Base-by-base conservation (phyloP, 2,329 filamentous ascomycete species). In the Keithomyces neogunnii region DNA sequence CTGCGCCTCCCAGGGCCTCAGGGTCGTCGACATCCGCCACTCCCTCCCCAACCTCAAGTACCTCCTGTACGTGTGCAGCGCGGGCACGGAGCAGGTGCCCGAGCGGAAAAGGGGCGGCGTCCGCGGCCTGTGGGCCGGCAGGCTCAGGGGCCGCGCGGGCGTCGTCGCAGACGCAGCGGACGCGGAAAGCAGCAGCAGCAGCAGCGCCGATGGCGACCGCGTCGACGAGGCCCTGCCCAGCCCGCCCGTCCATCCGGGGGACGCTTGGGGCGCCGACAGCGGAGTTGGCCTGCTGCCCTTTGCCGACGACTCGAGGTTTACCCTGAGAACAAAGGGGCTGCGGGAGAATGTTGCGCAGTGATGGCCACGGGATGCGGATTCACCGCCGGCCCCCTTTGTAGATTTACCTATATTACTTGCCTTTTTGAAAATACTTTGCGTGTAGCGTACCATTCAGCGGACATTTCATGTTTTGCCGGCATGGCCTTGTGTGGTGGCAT, bases 41-140 rank as follows among this genome's bases (percentile, higher is more conserved):
- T 95, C 92, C 0, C 72, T 97, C 5, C 90, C 92, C 2, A 99
- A 99, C 63, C 73, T 99, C 8, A 95, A 96, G 66, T 96, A 96
- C 60, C 73, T 97, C 13, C 73, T 97, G 2, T 96, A 95, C 60
- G 85, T 97, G 2, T 86, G 90, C 58, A 93, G 88, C 33, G 89
- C 90, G 0, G 90, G 90, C 0, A 85, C 66, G 1, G 77, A 80
- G 31, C 78, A 85, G 51, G 66, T 85, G 2, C 82, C 82, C 0
- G 78, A 79, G 60, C 71, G 82, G 39, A 85, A 82, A 56, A 73
- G 73, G 40, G 82, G 82, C 10, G 82, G 81, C 8, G 75, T 85
- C 0, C 69, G 80, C 31, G 82, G 81, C 0, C 63, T 85, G 2
- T 77, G 79, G 70, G 71, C 71, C 0, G 77, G 78, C 0, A 66